Evolutionary conservation across 306 rosid species (phyloP).

Genomic region (Corylus heterophylla): DNA sequence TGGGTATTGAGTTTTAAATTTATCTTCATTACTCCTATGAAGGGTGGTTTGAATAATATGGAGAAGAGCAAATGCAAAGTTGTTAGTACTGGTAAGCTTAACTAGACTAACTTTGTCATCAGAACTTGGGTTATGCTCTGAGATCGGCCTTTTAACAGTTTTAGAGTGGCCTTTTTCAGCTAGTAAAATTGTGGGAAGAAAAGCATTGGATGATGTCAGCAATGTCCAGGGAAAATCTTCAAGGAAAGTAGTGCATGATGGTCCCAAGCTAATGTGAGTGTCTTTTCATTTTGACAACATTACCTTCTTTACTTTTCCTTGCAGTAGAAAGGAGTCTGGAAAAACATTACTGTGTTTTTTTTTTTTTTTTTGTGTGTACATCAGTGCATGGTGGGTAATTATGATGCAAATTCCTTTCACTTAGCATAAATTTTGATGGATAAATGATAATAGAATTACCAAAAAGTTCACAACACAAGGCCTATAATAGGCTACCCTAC

Average conservation of each 20-base stretch:
- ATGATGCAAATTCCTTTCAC: no score
- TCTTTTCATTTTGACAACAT: constrained; percentile 1
- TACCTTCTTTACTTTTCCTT: neutral
- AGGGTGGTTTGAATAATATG: constrained; percentile 51
- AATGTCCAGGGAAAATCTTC: constrained; percentile 50
- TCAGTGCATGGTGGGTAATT: no score
- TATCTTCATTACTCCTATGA: constrained; percentile 26
- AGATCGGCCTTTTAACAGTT: neutral
- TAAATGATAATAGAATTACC: no score
- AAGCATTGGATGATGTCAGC: constrained; percentile 79
- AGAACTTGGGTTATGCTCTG: constrained; percentile 6
- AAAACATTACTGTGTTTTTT: no score
- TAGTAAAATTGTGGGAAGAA: constrained; percentile 44
- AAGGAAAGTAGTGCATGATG: constrained; percentile 26
- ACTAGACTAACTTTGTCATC: neutral
- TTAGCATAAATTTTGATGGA: no score
- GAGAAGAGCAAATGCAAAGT: constrained; percentile 46
- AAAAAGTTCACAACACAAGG: no score
- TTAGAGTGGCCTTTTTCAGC: constrained; percentile 33
- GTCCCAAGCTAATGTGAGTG: constrained; percentile 66
- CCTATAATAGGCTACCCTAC: no score
- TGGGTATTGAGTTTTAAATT: neutral
- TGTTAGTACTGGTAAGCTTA: constrained; percentile 48
- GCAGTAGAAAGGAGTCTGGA: no score
- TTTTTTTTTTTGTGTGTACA: no score